A percentile compares a stretch with the other conserved stretches of the same genome.
Evolutionary conservation across 352 stramenopile genomes (phyloP).

Genomic region (Phytophthora pluvialis): DNA sequence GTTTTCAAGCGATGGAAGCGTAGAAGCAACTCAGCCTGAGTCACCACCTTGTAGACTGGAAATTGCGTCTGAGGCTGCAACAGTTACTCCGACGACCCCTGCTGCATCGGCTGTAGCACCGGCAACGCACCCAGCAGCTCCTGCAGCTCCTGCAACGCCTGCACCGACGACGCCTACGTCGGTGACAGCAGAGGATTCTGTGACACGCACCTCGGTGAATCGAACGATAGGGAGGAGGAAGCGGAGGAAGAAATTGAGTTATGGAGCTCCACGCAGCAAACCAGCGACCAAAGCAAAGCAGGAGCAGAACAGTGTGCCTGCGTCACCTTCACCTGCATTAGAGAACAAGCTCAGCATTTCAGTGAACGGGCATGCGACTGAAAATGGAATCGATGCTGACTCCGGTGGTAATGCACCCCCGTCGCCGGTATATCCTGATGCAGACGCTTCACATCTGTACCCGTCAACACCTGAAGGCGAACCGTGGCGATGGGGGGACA

Average conservation of each 20-base stretch:
- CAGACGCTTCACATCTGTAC: conserved; percentile 50
- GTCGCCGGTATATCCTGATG: conserved; percentile 50
- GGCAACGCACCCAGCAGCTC: background rate
- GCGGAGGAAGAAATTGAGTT: conserved; percentile 52
- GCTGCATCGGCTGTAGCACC: conserved; percentile 4
- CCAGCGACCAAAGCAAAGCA: conserved; percentile 20
- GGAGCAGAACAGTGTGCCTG: conserved; percentile 22
- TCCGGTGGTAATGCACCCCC: conserved; percentile 21
- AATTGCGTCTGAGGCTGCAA: conserved; percentile 2
- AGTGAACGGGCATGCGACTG: conserved; percentile 17
- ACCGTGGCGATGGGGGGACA: conserved; percentile 71
- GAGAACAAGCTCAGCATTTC: conserved; percentile 39
- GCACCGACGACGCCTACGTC: conserved; percentile 7
- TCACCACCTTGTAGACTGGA: conserved; percentile 5
- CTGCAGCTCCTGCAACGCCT: conserved; percentile 5
- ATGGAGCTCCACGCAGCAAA: conserved; percentile 32
- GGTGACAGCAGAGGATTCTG: conserved; percentile 18
- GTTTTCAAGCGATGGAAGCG: conserved; percentile 47
- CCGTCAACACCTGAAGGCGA: conserved; percentile 41
- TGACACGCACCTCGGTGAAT: conserved; percentile 1
- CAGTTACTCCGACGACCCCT: background rate
- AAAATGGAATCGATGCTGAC: conserved; percentile 12
- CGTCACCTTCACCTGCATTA: conserved; percentile 23
- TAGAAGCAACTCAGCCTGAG: conserved; percentile 19
- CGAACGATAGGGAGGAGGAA: conserved; percentile 40